These are phyloP conservation scores for Ophiostoma fasciatum DNA, from an alignment of 2,329 filamentous ascomycete species.

Conservation along the genomic window DNA sequence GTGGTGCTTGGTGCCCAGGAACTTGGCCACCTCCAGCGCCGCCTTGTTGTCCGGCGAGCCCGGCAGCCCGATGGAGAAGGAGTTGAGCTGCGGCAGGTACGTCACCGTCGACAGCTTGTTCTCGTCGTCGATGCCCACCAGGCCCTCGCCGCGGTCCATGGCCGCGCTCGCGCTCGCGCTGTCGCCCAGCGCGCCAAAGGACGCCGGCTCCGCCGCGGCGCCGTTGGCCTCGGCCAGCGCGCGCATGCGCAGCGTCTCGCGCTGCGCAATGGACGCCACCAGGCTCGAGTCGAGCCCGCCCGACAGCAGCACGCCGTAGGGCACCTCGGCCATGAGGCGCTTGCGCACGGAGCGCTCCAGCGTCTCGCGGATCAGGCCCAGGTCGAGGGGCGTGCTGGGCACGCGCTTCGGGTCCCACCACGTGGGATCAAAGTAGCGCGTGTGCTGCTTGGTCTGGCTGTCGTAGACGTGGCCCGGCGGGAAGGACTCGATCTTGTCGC, in stretches of 20 bases:
- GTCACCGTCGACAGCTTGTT: slow-evolving; percentile 81
- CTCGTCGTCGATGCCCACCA: slow-evolving; percentile 90
- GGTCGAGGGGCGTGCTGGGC: slow-evolving; percentile 67
- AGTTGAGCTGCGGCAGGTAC: slow-evolving; percentile 89
- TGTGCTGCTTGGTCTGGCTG: slow-evolving; percentile 74
- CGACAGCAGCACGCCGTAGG: slow-evolving; percentile 89
- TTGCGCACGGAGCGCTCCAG: slow-evolving; percentile 90
- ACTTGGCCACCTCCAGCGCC: slow-evolving; percentile 84
- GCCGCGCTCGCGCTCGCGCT: slow-evolving; percentile 24
- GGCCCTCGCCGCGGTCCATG: slow-evolving; percentile 48
- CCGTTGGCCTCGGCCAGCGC: slow-evolving; percentile 40
- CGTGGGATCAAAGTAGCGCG: slow-evolving; percentile 76
- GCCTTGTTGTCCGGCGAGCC: slow-evolving; percentile 86
- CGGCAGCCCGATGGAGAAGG: slow-evolving; percentile 94
- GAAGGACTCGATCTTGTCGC: slow-evolving; percentile 89
- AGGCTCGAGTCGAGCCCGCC: slow-evolving; percentile 92
- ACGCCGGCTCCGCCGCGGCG: slow-evolving; percentile 29
- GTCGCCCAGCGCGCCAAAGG: slow-evolving; percentile 24
- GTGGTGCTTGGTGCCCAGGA: slow-evolving; percentile 95
- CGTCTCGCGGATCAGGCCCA: slow-evolving; percentile 64
- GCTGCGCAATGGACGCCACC: slow-evolving; percentile 87
- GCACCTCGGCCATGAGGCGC: slow-evolving; percentile 96
- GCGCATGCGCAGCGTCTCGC: slow-evolving; percentile 71
- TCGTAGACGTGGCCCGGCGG: slow-evolving; percentile 94
- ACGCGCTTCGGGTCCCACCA: slow-evolving; percentile 81